These are phyloP conservation scores for Plasmodium inui DNA, from an alignment of 169 alveolate genomes.

Conservation along the genomic window DNA sequence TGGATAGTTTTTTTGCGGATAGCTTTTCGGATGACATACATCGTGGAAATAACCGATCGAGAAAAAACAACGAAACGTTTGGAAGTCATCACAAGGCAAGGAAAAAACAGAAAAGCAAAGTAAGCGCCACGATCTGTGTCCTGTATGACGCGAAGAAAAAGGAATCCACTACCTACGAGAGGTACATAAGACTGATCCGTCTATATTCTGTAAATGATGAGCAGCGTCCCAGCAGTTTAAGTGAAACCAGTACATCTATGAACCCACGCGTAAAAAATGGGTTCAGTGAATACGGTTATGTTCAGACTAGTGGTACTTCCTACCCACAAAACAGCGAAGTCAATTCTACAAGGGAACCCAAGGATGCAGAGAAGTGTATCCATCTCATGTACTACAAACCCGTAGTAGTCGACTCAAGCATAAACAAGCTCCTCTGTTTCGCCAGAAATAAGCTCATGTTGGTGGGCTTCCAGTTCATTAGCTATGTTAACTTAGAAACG, in stretches of 20 bases:
- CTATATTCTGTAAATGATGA: constrained; percentile 3
- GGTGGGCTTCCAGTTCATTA: constrained; percentile 69
- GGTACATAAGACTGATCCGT: constrained; percentile 42
- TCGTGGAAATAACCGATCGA: not conserved
- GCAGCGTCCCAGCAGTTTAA: not conserved
- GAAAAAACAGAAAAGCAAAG: constrained; percentile 1
- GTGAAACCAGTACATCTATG: not conserved
- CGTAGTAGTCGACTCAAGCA: constrained; percentile 51
- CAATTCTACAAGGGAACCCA: not conserved
- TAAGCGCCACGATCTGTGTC: constrained; percentile 43
- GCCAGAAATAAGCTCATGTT: constrained; percentile 36
- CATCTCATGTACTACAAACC: constrained; percentile 32
- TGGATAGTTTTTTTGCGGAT: not conserved
- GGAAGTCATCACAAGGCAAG: not conserved
- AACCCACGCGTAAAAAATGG: not conserved
- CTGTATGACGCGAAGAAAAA: constrained; percentile 59
- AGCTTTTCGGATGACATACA: not conserved
- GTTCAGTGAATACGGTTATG: not conserved
- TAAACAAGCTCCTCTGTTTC: constrained; percentile 45
- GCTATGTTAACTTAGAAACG: constrained; percentile 29
- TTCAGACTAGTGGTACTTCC: not conserved
- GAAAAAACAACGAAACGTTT: not conserved
- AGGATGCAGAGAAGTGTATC: not conserved
- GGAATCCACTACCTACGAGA: constrained; percentile 26
- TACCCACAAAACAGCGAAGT: not conserved